Base-by-base conservation (phyloP, 2,329 filamentous ascomycete species). In the Colletotrichum lentis region DNA sequence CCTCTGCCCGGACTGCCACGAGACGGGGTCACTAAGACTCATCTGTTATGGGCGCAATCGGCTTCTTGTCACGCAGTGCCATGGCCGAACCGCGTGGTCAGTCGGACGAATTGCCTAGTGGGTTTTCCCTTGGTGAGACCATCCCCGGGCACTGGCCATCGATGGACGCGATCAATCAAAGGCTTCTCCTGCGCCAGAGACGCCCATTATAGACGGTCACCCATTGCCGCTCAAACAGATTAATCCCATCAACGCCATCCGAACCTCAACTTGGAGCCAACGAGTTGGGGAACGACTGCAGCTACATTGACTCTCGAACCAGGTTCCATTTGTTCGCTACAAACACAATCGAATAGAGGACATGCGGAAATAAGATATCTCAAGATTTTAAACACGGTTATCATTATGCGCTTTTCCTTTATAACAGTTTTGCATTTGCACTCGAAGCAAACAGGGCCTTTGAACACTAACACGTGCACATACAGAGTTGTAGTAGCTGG, bases 301-400 rank as follows among this genome's bases (percentile, higher is more conserved):
- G 82, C 71, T 85, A 84, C 71, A 78, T 85, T 20, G 83, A 85
- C 67, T 77, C 3, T 31, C 27, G 27, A 31, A 31, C 7, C 27
- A 31, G 27, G 7, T 31, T 31, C 8, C 27, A 31, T 2, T 31
- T 31, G 27, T 7, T 31, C 27, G 27, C 7, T 31, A 31, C 27
- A 31, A 31, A 31, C 27, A 31, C 7, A 31, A 31, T 31, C 22
- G 14, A 49, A 14, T 24, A 8, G 14, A 18, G n/a, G n/a, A n/a
- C n/a, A n/a, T n/a, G n/a, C n/a, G n/a, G n/a, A n/a, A n/a, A n/a
- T n/a, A n/a, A n/a, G n/a, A n/a, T n/a, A n/a, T n/a, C n/a, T n/a
- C n/a, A n/a, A 31, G 27, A 31, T 22, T n/a, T 22, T n/a, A n/a
- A n/a, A n/a, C 43, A 7, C 18, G n/a, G 41, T 44, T n/a, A 44